phyloP scores from a whole-genome alignment of 441 rosid genomes.

The Gossypium trilobum region DNA sequence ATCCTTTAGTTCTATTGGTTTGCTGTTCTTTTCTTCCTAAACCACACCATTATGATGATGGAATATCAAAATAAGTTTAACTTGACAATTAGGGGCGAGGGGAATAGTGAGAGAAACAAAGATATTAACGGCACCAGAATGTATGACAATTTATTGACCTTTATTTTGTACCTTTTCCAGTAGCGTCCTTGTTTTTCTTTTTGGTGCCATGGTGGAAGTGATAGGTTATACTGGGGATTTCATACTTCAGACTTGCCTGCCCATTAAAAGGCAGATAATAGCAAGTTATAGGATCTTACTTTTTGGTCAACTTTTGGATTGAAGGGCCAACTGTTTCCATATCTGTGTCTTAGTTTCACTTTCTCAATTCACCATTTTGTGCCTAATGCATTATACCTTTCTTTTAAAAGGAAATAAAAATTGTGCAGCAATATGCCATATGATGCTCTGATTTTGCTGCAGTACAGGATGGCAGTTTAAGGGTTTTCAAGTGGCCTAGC shows the following conservation, averaged over 20 bases:
- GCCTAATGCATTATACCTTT: not conserved
- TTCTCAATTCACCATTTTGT: not conserved
- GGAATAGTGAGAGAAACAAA: not conserved
- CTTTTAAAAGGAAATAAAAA: not conserved
- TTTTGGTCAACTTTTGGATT: not conserved
- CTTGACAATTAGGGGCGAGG: not conserved
- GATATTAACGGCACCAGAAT: not conserved
- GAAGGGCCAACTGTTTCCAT: not conserved
- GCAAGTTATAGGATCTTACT: slow-evolving; percentile 1
- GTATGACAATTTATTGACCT: not conserved
- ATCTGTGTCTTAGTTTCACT: slow-evolving; percentile 6
- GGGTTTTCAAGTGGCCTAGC: slow-evolving; percentile 87
- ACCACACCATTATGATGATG: not conserved
- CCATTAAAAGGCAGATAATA: not conserved
- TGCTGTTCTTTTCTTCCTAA: not conserved
- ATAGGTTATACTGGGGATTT: not conserved
- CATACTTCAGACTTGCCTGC: not conserved
- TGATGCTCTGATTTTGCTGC: slow-evolving; percentile 45
- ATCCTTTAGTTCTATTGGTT: not conserved
- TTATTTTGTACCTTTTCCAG: slow-evolving; percentile 7
- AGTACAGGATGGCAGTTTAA: slow-evolving; percentile 84
- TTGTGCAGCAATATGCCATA: slow-evolving; percentile 22
- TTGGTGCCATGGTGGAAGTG: not conserved
- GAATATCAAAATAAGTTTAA: not conserved
- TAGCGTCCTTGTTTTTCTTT: not conserved